Conservation (phyloP, 352 stramenopile genomes). For the Globisporangium cederbergense region DNA sequence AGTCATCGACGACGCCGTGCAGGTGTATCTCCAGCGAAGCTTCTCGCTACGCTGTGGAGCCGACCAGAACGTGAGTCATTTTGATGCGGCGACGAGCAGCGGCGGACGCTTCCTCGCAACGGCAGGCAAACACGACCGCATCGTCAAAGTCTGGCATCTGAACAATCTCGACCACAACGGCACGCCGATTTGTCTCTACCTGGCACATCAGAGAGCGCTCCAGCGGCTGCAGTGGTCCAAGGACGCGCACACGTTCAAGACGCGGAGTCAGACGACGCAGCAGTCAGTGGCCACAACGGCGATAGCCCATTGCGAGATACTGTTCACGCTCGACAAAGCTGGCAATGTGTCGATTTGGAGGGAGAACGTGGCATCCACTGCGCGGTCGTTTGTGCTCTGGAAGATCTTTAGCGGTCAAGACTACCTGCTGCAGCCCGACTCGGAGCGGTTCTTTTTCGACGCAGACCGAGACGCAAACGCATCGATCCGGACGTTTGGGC, state of each 20-base stretch:
- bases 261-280: slow-evolving; percentile 13
- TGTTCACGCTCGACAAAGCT: slow-evolving; percentile 66
- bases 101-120: slow-evolving; percentile 59
- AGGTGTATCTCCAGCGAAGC: slow-evolving; percentile 75
- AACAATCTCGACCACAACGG: slow-evolving; percentile 49
- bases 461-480: not conserved
- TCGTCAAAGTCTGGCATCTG: slow-evolving; percentile 72
- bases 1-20: slow-evolving; percentile 71
- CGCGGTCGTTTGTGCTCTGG: slow-evolving; percentile 67
- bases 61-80: slow-evolving; percentile 34
- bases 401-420: slow-evolving; percentile 49
- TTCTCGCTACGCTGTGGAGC: slow-evolving; percentile 32
- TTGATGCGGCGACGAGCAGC: slow-evolving; percentile 50
- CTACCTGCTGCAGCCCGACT: slow-evolving; percentile 20
- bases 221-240: slow-evolving; percentile 53
- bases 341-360: slow-evolving; percentile 77
- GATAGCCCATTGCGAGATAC: slow-evolving; percentile 38
- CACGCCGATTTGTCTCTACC: slow-evolving; percentile 50
- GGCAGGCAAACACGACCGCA: slow-evolving; percentile 48
- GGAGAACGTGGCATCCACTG: slow-evolving; percentile 38
- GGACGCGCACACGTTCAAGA: slow-evolving; percentile 48
- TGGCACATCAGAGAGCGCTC: slow-evolving; percentile 61
- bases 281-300: slow-evolving; percentile 9
- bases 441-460: slow-evolving; percentile 20
- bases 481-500: slow-evolving; percentile 27